Evolutionary conservation across 139 green algal species (phyloP), one percentile per base, ranked within the genome.

Genomic region (Chlorella sp.): DNA sequence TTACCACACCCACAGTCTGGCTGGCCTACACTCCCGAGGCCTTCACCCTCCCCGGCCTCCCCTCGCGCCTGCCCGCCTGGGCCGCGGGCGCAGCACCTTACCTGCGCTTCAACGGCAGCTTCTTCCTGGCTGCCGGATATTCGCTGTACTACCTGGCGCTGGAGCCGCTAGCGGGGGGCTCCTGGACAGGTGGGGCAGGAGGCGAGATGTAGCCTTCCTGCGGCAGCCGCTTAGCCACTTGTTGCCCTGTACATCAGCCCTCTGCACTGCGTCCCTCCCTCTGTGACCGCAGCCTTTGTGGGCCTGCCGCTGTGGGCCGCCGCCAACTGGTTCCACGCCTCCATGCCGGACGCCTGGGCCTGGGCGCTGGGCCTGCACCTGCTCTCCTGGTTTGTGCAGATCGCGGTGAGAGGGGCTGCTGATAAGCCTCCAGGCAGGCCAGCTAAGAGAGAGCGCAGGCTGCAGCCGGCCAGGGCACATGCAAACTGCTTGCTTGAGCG

Each of bases 91-190:
- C 69, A 73, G 80, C 84, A 12, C 64, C 81, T 38, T 86, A 80
- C 41, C 57, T 82, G 1, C 60, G 30, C 17, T 47, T 79, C 39
- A 93, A 94, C 75, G 81, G 74, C 26, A 73, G 81, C 3, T 83
- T 89, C 55, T 32, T 91, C 30, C 18, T 88, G 13, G 20, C 90
- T 36, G 70, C 82, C 7, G n/a, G 71, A 30, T 94, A 93, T 62
- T 30, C 39, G 12, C 7, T 90, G 34, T 95, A 93, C 89, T 98
- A 97, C 87, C 32, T 94, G 18, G 9, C 55, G 2, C 88, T 98
- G 39, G 95, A 96, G 65, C 80, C 85, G 0, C 70, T 94, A 56
- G 95, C 95, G n/a, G 95, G 95, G 4, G 57, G 90, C 18, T 88
- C 85, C n/a, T 98, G 95, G 95, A 34, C 84, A 17, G 30, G 92